Conservation (phyloP, 2,329 filamentous ascomycete genomes). For the Cytospora piceicola region DNA sequence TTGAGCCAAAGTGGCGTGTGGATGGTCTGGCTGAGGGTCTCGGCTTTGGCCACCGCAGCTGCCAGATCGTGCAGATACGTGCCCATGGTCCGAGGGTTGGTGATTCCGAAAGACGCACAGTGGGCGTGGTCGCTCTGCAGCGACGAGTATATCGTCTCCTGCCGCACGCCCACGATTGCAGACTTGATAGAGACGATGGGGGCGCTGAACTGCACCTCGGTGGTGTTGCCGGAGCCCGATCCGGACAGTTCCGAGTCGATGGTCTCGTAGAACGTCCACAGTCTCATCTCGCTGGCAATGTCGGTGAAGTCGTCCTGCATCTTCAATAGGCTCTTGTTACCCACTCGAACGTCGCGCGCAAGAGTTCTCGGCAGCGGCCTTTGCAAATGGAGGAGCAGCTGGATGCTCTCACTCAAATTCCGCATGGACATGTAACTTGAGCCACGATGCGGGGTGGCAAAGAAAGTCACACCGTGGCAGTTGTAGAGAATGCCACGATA, state of each 20-base stretch:
- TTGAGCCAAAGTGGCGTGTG: conserved; percentile 55
- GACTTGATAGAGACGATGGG: conserved; percentile 63
- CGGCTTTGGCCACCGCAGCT: conserved; percentile 44
- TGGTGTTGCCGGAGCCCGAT: conserved; percentile 40
- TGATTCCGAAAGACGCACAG: conserved; percentile 57
- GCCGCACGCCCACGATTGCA: conserved; percentile 53
- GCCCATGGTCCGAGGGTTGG: conserved; percentile 53
- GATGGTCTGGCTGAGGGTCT: conserved; percentile 40
- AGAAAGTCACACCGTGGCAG: conserved; percentile 65
- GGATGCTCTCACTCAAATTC: conserved; percentile 59
- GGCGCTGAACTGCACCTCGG: conserved; percentile 60
- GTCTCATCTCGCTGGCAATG: conserved; percentile 59
- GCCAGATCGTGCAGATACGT: conserved; percentile 45
- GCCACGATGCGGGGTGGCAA: conserved; percentile 64
- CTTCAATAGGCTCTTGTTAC: conserved; percentile 51
- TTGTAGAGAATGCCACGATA: conserved; percentile 54
- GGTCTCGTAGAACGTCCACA: conserved; percentile 68
- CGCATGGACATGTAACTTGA: conserved; percentile 65
- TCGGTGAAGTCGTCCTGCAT: conserved; percentile 60
- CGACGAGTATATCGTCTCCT: conserved; percentile 54
- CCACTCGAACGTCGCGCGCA: conserved; percentile 54
- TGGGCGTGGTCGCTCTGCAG: conserved; percentile 60
- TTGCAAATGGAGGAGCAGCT: conserved; percentile 55
- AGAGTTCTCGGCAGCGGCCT: conserved; percentile 55
- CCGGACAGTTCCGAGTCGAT: conserved; percentile 61